Evolutionary conservation across 1,139 yeast species (phyloP), one percentile per base, ranked within the genome.

Genomic region (Saccharomyces hybrid): DNA sequence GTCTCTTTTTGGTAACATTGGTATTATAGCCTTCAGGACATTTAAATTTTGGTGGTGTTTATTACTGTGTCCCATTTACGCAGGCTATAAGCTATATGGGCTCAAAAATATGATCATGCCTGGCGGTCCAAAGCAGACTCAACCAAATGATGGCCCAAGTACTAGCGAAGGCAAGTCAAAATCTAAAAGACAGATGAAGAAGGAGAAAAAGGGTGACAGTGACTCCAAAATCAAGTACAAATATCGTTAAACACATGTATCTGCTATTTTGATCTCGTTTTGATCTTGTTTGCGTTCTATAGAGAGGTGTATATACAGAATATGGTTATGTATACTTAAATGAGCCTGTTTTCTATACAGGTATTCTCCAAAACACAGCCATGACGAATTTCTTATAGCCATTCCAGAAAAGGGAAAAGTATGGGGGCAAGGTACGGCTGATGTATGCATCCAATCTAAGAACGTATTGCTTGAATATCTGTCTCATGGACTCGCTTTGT

Each of bases 121-220:
- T 20, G 20, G 29, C 25, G 27, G 20, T 23, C 20, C 26, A 16
- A 13, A 31, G 9, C 34, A 41, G 11, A 28, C 49, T 55, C 34
- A 49, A 32, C 4, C 46, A n/a, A 6, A 29, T 50, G 23, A 52
- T 48, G 20, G 29, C 52, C 27, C 51, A 55, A 16, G 26, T 52
- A 11, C 50, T 16, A 41, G 53, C 27, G 32, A 46, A 48, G 20
- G 46, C 50, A 14, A 49, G 32, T 11, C 50, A 49, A 63, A 66
- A 52, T 68, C 71, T 7, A 67, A 67, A 53, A 66, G 72, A 62
- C 71, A 68, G 54, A 29, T 60, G 56, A 68, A 67, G 56, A 60
- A 65, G 49, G 70, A 68, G 52, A 66, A 65, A 50, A 64, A 61
- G 46, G 67, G 64, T 48, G 66, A 65, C 46, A 63, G 62, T 41